Conservation (phyloP, 352 stramenopile species). For the Phytopythium chamaehyphon region DNA sequence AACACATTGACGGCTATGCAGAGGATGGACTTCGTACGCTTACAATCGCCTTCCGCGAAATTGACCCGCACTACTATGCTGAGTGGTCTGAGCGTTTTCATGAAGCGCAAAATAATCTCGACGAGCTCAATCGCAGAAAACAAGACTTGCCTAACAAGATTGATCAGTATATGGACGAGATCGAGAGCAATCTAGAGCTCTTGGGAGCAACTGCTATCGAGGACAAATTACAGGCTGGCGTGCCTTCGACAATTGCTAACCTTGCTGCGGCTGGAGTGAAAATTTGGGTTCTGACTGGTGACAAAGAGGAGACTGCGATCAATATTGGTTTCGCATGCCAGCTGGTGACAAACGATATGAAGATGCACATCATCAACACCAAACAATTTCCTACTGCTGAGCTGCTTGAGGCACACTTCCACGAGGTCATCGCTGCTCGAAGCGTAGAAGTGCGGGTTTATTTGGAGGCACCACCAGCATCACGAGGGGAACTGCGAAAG, state of each 20-base stretch:
- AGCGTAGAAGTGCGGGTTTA: conserved; percentile 44
- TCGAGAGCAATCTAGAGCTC: conserved; percentile 79
- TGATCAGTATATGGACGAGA: conserved; percentile 75
- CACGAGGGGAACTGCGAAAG: conserved; percentile 42
- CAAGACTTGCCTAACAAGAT: conserved; percentile 69
- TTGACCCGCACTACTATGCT: conserved; percentile 41
- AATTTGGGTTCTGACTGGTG: conserved; percentile 93
- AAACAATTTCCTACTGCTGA: conserved; percentile 49
- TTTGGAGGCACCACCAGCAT: conserved; percentile 33
- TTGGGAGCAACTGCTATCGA: conserved; percentile 92
- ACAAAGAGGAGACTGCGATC: conserved; percentile 94
- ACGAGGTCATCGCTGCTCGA: conserved; percentile 35
- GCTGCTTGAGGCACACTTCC: conserved; percentile 42
- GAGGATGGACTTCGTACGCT: conserved; percentile 87
- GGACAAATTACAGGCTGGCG: conserved; percentile 91
- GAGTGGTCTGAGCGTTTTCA: conserved; percentile 63
- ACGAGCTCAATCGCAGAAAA: conserved; percentile 78
- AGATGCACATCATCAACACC: conserved; percentile 60
- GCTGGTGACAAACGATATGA: conserved; percentile 82
- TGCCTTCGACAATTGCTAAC: conserved; percentile 85
- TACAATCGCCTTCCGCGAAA: conserved; percentile 72
- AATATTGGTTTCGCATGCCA: conserved; percentile 93
- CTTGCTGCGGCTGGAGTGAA: conserved; percentile 86
- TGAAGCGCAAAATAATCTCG: conserved; percentile 61
- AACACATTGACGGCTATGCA: conserved; percentile 80